Evolutionary conservation across 352 stramenopile species (phyloP), one percentile per base, ranked within the genome.

Genomic region (Phytopythium delawarense): DNA sequence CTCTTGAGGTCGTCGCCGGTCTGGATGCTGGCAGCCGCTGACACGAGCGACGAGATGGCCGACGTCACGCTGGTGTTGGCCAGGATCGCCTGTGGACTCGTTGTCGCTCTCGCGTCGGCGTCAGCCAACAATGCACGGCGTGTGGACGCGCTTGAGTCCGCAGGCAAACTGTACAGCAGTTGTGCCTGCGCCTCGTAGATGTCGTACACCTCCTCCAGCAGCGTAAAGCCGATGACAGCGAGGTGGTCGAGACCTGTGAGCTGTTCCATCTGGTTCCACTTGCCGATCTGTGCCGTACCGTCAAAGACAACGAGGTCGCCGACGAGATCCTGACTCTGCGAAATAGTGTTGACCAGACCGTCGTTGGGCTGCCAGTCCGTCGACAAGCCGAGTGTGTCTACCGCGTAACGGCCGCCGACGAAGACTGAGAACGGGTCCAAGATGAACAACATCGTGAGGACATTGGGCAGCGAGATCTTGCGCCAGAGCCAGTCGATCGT

Each of bases 201-300:
- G 35, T 61, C 64, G 20, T 76, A 65, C 7, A 81, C 51, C 44
- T 81, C 65, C 32, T 72, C 72, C 44, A 80, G 64, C 39, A 83
- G 61, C 6, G 67, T 87, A 50, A 76, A 59, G 30, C 77, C 77
- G 7, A 73, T 73, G 45, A 84, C 64, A 0, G 63, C 77, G 46
- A 81, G 62, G 51, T 87, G 77, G 61, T 87, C 77, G 50, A 84
- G 64, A 0, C 63, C 69, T 0, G 62, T 59, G 15, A 83, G 68
- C 57, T 76, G 59, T n/a, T 70, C 68, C 72, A 82, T 80, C 25
- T 73, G 37, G 52, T 84, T 82, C 77, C 75, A 87, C 62, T 73
- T 67, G 48, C 78, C 78, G 15, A 70, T 63, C 8, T 65, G 54
- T 2, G 74, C 70, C 49, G 59, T 62, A 16, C 74, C 74, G 35